Percentiles rank a stretch among this genome's conserved stretches.
These are phyloP conservation scores for Senecio squalidus DNA, from an alignment of 140 eudicot genomes.

Conservation along the genomic window DNA sequence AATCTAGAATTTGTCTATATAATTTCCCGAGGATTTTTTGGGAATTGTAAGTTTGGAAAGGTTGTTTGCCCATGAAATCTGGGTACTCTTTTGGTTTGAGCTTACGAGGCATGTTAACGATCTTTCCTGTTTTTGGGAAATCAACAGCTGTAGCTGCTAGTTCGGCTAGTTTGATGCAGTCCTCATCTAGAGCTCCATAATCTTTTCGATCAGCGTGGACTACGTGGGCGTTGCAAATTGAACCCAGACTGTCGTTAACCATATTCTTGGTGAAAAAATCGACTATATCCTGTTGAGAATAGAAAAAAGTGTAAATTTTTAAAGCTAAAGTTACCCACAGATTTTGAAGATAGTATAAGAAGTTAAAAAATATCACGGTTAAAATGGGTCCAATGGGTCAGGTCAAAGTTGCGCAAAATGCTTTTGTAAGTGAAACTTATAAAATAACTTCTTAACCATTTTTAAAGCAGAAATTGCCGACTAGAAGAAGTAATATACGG, in stretches of 20 bases:
- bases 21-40: slow-evolving; percentile 58
- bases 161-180: slow-evolving; percentile 65
- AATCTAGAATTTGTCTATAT: slow-evolving; percentile 57
- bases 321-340: too few species aligned
- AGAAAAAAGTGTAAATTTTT: too few species aligned
- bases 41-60: slow-evolving; percentile 59
- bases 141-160: slow-evolving; percentile 88
- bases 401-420: too few species aligned
- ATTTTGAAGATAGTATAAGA: too few species aligned
- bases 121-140: slow-evolving; percentile 86
- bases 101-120: slow-evolving; percentile 50
- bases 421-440: too few species aligned
- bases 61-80: slow-evolving; percentile 85
- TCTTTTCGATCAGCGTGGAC: slow-evolving; percentile 77
- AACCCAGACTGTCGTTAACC: slow-evolving; percentile 80
- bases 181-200: slow-evolving; percentile 71
- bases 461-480: too few species aligned
- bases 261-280: slow-evolving; percentile 62
- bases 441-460: too few species aligned
- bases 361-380: too few species aligned
- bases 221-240: slow-evolving; percentile 91
- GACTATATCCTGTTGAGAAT: slow-evolving; percentile 53
- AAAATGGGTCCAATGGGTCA: too few species aligned
- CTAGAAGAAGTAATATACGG: too few species aligned
- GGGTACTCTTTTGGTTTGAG: slow-evolving; percentile 77